Conservation (phyloP, 805 yeast genomes). For the Ogataea pilisensis region DNA sequence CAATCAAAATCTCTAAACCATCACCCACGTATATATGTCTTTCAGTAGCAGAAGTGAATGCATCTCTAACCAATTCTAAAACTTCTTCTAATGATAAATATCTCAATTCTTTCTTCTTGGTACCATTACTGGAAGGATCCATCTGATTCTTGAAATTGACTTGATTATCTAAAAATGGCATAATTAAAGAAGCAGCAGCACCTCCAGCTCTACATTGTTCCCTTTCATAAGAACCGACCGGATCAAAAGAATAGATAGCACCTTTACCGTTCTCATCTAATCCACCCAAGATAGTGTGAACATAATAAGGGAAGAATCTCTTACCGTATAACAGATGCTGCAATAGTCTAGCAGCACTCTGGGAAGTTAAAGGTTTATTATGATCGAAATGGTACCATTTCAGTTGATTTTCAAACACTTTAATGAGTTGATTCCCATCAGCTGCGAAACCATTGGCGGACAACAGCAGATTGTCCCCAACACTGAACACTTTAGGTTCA, state of each 20-base stretch:
- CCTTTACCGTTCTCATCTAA: constrained; percentile 90
- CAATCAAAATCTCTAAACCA: constrained; percentile 84
- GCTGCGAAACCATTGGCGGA: constrained; percentile 97
- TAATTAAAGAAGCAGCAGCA: constrained; percentile 90
- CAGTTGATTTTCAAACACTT: constrained; percentile 61
- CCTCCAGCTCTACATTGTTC: constrained; percentile 98
- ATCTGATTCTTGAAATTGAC: constrained; percentile 92
- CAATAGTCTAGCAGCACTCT: constrained; percentile 82
- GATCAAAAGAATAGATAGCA: constrained; percentile 93
- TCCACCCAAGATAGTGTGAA: constrained; percentile 92
- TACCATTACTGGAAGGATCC: constrained; percentile 74
- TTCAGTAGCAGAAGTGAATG: constrained; percentile 94
- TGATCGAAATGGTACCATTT: constrained; percentile 94
- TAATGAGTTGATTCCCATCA: constrained; percentile 82
- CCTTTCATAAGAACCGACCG: constrained; percentile 96
- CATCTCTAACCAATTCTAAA: constrained; percentile 82
- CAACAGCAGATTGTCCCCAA: constrained; percentile 83
- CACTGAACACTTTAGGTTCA: constrained; percentile 83
- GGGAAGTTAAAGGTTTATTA: constrained; percentile 62
- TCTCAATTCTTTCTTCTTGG: constrained; percentile 53
- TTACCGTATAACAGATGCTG: constrained; percentile 90
- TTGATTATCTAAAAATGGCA: constrained; percentile 97
- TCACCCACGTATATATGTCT: constrained; percentile 99
- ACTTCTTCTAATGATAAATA: constrained; percentile 81
- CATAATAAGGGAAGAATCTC: constrained; percentile 95